Percentiles rank a stretch among this genome's conserved stretches.
These are phyloP conservation scores for Rhypophila decipiens DNA, from an alignment of 495 filamentous ascomycete genomes.

Conservation along the genomic window DNA sequence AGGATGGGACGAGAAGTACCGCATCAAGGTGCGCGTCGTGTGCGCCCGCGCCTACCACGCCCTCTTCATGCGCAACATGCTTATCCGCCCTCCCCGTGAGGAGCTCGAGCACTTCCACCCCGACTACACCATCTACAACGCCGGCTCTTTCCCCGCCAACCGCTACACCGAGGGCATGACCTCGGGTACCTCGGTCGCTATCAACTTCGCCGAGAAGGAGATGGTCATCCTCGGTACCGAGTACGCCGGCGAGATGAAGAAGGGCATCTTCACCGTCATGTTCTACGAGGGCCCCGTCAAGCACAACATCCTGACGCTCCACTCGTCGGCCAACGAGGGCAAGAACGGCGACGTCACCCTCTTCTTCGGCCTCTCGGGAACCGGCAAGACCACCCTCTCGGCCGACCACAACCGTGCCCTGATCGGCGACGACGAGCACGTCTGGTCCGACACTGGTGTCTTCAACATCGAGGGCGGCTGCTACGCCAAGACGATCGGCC, in stretches of 20 bases:
- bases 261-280: slow-evolving; percentile 97
- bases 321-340: slow-evolving; percentile 96
- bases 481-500: slow-evolving; percentile 98
- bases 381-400: slow-evolving; percentile 96
- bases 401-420: slow-evolving; percentile 93
- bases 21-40: slow-evolving; percentile 94
- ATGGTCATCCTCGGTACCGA: slow-evolving; percentile 99
- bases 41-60: slow-evolving; percentile 99
- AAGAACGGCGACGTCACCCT: slow-evolving; percentile 88
- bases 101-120: slow-evolving; percentile 96
- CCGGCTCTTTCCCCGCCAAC: slow-evolving; percentile 96
- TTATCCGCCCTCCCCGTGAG: slow-evolving; percentile 84
- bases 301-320: slow-evolving; percentile 96
- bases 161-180: slow-evolving; percentile 98
- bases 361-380: slow-evolving; percentile 98
- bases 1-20: slow-evolving; percentile 97
- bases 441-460: slow-evolving; percentile 93
- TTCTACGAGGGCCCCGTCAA: slow-evolving; percentile 99
- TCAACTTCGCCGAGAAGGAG: slow-evolving; percentile 75
- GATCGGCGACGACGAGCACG: slow-evolving; percentile 99
- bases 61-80: slow-evolving; percentile 99
- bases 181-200: slow-evolving; percentile 67
- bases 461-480: slow-evolving; percentile 99
- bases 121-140: slow-evolving; percentile 99
- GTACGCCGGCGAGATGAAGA: slow-evolving; percentile 99